These are phyloP conservation scores for Magnolia officinalis DNA, from an alignment of 164 flowering plant species.

Conservation along the genomic window DNA sequence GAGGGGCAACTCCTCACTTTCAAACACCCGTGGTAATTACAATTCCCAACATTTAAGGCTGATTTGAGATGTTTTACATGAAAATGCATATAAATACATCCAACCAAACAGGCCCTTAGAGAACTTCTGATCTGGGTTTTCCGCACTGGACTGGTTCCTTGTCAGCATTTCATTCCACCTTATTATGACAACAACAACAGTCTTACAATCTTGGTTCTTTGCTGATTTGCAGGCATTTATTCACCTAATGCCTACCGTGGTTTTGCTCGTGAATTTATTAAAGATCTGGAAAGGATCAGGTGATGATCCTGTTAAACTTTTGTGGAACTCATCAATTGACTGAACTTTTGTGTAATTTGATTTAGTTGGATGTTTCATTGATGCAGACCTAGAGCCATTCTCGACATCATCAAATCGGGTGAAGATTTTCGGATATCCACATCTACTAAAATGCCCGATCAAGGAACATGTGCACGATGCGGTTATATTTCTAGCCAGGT, in stretches of 20 bases:
- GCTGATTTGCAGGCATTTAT: slow-evolving; percentile 68
- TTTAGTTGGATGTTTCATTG: slow-evolving; percentile 8
- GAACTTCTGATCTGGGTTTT: too few species aligned
- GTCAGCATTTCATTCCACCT: neutral
- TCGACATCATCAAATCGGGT: slow-evolving; percentile 90
- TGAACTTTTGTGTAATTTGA: neutral
- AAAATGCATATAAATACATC: too few species aligned
- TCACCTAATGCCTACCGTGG: slow-evolving; percentile 99
- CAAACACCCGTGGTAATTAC: too few species aligned
- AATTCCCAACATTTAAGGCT: too few species aligned
- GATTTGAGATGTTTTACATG: too few species aligned
- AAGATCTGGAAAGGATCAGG: slow-evolving; percentile 93
- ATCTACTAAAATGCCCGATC: slow-evolving; percentile 94
- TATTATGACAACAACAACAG: neutral
- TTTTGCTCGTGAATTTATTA: slow-evolving; percentile 96
- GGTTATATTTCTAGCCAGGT: slow-evolving; percentile 99
- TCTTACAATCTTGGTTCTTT: neutral
- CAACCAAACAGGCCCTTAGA: too few species aligned
- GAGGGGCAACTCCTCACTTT: too few species aligned
- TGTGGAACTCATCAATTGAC: neutral
- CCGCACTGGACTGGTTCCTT: too few species aligned
- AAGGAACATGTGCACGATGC: slow-evolving; percentile 92
- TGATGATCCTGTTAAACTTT: slow-evolving; percentile 15
- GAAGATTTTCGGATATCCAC: slow-evolving; percentile 90
- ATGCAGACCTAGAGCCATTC: slow-evolving; percentile 91